Evolutionary conservation across 1,284 basidiomycete genomes (phyloP).

Genomic region (Microbotryum saponariae): DNA sequence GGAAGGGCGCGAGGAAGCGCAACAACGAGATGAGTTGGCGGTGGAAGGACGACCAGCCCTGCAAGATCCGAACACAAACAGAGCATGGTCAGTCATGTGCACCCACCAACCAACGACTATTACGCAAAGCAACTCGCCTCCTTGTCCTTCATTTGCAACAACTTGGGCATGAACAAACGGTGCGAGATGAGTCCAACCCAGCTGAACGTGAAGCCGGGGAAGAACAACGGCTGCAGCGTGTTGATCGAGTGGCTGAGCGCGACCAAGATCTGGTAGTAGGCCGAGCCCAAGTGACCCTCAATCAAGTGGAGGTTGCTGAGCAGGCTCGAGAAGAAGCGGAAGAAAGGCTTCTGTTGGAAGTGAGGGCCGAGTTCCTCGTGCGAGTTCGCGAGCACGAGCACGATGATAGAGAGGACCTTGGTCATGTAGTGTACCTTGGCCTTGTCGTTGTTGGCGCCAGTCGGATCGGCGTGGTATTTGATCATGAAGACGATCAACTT

Average conservation of each 20-base stretch:
- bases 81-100: conserved; percentile 1
- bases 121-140: conserved; percentile 51
- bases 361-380: conserved; percentile 85
- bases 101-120: neutral
- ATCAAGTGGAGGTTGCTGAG: conserved; percentile 82
- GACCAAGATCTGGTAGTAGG: conserved; percentile 81
- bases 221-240: conserved; percentile 90
- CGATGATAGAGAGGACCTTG: conserved; percentile 95
- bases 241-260: conserved; percentile 93
- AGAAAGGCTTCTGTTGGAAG: conserved; percentile 98
- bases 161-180: conserved; percentile 92
- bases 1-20: conserved; percentile 87
- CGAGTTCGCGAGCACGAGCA: conserved; percentile 86
- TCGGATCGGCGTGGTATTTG: conserved; percentile 94
- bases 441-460: conserved; percentile 76
- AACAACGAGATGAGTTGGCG: conserved; percentile 84
- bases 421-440: conserved; percentile 95
- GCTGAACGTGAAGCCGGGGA: conserved; percentile 95
- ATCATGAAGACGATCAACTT: conserved; percentile 95
- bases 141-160: conserved; percentile 71
- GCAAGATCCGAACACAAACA: conserved; percentile 6
- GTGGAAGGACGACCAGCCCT: conserved; percentile 95
- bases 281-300: conserved; percentile 67
- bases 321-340: conserved; percentile 95
- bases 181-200: conserved; percentile 97